Percentiles rank a stretch among this genome's conserved stretches.
Conservation (phyloP, 2,329 filamentous ascomycete species). For the Cordyceps sp. region DNA sequence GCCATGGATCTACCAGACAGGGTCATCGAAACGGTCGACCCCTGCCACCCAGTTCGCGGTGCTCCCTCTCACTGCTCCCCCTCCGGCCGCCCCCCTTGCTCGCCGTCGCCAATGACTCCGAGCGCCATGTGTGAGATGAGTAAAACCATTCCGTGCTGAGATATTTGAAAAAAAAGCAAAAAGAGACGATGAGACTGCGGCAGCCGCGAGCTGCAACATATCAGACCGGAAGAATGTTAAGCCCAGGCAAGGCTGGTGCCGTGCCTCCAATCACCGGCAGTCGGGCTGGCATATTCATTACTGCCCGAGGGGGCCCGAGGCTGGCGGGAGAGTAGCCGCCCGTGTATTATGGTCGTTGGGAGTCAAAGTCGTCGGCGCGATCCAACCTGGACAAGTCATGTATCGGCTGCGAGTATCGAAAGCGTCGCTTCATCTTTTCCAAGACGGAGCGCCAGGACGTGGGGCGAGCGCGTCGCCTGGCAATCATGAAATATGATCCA, state of each 20-base stretch:
- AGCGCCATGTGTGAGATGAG: conserved; percentile 23
- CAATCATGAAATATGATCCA: conserved; percentile 28
- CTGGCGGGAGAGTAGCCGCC: conserved; percentile 6
- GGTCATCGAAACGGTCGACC: too few relatives aligned
- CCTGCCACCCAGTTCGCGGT: too few relatives aligned
- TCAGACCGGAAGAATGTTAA: conserved; percentile 11
- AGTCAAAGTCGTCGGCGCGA: conserved; percentile 10
- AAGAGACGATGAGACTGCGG: conserved; percentile 16
- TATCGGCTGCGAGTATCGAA: too few relatives aligned
- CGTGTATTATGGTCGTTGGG: conserved; percentile 18
- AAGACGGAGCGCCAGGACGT: too few relatives aligned
- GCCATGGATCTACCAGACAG: too few relatives aligned
- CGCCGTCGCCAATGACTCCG: conserved; percentile 21
- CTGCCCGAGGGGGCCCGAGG: neutral
- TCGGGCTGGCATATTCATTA: neutral
- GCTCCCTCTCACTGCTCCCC: neutral
- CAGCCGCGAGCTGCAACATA: conserved; percentile 9
- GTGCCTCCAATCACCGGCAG: neutral
- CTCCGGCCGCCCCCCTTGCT: conserved; percentile 11
- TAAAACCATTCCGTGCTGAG: conserved; percentile 16
- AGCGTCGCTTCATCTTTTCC: neutral
- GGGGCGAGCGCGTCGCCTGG: conserved; percentile 4
- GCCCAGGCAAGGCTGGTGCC: neutral
- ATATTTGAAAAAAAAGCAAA: conserved; percentile 17
- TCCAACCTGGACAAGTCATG: conserved; percentile 13